These are phyloP conservation scores for Glycine soja DNA, from an alignment of 306 rosid genomes.

Conservation along the genomic window DNA sequence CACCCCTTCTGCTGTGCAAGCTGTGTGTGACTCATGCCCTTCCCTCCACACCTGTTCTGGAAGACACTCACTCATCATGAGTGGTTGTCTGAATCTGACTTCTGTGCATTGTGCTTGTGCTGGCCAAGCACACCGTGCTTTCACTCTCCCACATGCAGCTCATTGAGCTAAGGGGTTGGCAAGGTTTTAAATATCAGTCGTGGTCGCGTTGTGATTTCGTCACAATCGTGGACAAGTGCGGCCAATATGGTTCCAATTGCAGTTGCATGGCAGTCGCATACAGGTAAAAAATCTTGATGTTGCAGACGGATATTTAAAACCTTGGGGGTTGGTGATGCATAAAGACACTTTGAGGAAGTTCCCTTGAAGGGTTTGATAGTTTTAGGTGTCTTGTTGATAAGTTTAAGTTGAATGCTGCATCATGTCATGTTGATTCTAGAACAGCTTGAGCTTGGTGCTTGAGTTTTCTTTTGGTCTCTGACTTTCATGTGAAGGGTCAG, in stretches of 20 bases:
- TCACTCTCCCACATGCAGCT: conserved; percentile 57
- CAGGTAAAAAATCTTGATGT: too few relatives aligned
- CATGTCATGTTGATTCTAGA: conserved; percentile 34
- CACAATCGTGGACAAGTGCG: too few relatives aligned
- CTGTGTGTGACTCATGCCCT: conserved; percentile 87
- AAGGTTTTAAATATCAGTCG: too few relatives aligned
- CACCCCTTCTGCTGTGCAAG: conserved; percentile 91
- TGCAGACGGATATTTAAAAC: too few relatives aligned
- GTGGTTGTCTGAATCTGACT: conserved; percentile 82
- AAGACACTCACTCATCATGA: conserved; percentile 85
- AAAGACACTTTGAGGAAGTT: conserved; percentile 25
- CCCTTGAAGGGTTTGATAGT: conserved; percentile 28
- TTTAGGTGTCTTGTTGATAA: conserved; percentile 39
- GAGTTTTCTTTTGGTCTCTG: neutral
- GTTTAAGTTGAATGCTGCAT: conserved; percentile 33
- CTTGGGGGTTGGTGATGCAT: too few relatives aligned
- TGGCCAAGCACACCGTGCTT: conserved; percentile 65
- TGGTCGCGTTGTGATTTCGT: too few relatives aligned
- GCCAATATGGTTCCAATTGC: too few relatives aligned
- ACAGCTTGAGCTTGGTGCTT: conserved; percentile 14
- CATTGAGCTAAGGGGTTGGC: conserved; percentile 53
- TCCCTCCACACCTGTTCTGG: conserved; percentile 91
- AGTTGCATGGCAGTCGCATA: too few relatives aligned
- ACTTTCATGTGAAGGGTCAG: conserved; percentile 12
- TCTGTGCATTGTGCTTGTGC: conserved; percentile 94